These are phyloP conservation scores for Datisca glomerata DNA, from an alignment of 306 rosid species.

Conservation along the genomic window DNA sequence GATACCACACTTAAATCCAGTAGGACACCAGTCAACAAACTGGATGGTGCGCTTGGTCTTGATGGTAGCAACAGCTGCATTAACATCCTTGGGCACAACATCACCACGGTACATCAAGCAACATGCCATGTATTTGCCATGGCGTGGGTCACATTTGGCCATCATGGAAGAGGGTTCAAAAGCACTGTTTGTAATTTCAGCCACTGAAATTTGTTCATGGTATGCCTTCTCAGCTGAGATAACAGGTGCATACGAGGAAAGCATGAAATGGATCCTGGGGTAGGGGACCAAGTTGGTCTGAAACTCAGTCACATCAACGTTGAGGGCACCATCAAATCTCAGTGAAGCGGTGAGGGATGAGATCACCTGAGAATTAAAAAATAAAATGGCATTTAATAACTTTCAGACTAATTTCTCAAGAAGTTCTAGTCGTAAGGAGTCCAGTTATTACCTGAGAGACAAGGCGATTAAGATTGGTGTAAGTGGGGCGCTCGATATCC, in stretches of 20 bases:
- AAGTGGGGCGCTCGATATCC: slow-evolving; percentile 82
- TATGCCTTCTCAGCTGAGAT: slow-evolving; percentile 82
- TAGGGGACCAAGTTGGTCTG: slow-evolving; percentile 87
- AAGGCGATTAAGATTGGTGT: slow-evolving; percentile 77
- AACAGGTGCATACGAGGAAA: slow-evolving; percentile 79
- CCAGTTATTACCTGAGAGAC: slow-evolving; percentile 56
- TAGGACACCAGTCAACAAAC: slow-evolving; percentile 91
- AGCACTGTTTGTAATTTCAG: slow-evolving; percentile 79
- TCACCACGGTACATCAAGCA: slow-evolving; percentile 85
- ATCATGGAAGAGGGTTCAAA: slow-evolving; percentile 83
- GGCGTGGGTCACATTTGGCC: slow-evolving; percentile 90
- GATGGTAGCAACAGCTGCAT: slow-evolving; percentile 76
- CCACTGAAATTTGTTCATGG: slow-evolving; percentile 79
- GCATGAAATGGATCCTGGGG: slow-evolving; percentile 90
- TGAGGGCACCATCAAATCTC: slow-evolving; percentile 82
- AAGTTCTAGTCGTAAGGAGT: not conserved
- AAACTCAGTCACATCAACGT: slow-evolving; percentile 77
- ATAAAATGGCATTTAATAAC: not conserved
- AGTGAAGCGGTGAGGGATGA: slow-evolving; percentile 83
- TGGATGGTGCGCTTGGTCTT: slow-evolving; percentile 84
- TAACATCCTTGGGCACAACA: slow-evolving; percentile 84
- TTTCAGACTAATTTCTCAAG: no score
- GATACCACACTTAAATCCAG: slow-evolving; percentile 88
- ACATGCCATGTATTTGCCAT: slow-evolving; percentile 90
- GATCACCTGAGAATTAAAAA: slow-evolving; percentile 35